Percentiles rank a stretch among this genome's conserved stretches.
phyloP scores from a whole-genome alignment of 495 filamentous ascomycete genomes.

The Penicillium steckii region DNA sequence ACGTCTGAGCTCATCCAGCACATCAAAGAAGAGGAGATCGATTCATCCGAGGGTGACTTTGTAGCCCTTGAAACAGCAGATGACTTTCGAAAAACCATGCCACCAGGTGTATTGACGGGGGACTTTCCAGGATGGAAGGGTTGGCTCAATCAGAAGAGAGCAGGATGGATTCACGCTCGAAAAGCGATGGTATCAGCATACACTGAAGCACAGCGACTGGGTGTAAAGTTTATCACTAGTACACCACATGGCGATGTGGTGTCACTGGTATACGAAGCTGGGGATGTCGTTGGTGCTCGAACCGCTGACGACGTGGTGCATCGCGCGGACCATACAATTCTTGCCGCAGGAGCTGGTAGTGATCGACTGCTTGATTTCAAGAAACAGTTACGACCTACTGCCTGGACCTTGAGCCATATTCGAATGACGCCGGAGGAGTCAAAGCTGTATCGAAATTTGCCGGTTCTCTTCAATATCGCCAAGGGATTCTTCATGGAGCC shows the following conservation, averaged over 20 bases:
- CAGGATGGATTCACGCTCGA: constrained; percentile 52
- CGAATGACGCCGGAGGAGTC: constrained; percentile 45
- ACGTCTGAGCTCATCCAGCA: constrained; percentile 35
- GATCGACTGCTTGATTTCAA: constrained; percentile 49
- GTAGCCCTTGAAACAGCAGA: constrained; percentile 30
- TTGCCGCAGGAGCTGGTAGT: constrained; percentile 48
- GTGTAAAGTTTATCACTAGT: constrained; percentile 45
- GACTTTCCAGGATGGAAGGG: constrained; percentile 52
- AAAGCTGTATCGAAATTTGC: constrained; percentile 40
- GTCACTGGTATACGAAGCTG: constrained; percentile 29
- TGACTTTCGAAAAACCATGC: constrained; percentile 52
- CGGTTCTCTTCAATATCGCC: constrained; percentile 51
- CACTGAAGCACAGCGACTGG: constrained; percentile 42
- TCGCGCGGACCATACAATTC: constrained; percentile 38
- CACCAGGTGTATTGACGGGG: constrained; percentile 48
- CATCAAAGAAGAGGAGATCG: constrained; percentile 34
- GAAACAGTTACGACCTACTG: constrained; percentile 51
- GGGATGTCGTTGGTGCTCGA: constrained; percentile 34
- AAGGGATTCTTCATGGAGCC: constrained; percentile 59
- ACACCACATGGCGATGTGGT: constrained; percentile 33
- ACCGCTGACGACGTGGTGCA: constrained; percentile 37
- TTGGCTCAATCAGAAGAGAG: constrained; percentile 38
- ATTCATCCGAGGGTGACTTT: constrained; percentile 27
- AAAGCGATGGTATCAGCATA: constrained; percentile 46
- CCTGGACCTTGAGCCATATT: constrained; percentile 54